Evolutionary conservation across 306 rosid genomes (phyloP).

Genomic region (Biancaea sappan): DNA sequence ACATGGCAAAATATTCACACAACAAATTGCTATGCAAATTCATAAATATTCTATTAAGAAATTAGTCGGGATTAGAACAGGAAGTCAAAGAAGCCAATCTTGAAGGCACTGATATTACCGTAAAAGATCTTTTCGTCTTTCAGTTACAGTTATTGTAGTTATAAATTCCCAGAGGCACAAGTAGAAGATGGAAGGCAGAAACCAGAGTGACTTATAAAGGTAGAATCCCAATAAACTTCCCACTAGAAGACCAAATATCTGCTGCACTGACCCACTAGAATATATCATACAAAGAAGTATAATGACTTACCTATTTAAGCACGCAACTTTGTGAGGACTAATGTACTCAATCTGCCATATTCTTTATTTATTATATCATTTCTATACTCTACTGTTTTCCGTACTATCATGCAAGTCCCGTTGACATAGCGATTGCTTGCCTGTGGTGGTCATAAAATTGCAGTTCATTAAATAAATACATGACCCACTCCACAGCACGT

Average conservation of each 20-base stretch:
- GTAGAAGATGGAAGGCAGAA: background rate
- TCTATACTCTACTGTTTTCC: background rate
- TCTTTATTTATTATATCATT: background rate
- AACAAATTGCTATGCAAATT: background rate
- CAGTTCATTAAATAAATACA: background rate
- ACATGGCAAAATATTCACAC: background rate
- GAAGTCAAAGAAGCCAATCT: background rate
- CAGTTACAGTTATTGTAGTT: background rate
- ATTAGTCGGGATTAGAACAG: background rate
- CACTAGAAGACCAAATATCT: background rate
- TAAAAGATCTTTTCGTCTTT: background rate
- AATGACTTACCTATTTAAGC: background rate
- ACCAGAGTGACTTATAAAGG: background rate
- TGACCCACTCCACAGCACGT: background rate
- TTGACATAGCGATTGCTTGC: background rate
- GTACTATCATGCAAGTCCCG: constrained; percentile 19
- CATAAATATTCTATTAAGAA: background rate
- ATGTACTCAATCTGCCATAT: background rate
- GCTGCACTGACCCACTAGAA: background rate
- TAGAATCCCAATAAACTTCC: background rate
- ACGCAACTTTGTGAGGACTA: background rate
- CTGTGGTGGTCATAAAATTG: background rate
- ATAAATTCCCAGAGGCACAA: background rate
- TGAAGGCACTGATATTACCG: background rate
- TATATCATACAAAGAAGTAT: background rate